Conservation (phyloP, 2,329 filamentous ascomycete species). For the Clonostachys rhizophaga region DNA sequence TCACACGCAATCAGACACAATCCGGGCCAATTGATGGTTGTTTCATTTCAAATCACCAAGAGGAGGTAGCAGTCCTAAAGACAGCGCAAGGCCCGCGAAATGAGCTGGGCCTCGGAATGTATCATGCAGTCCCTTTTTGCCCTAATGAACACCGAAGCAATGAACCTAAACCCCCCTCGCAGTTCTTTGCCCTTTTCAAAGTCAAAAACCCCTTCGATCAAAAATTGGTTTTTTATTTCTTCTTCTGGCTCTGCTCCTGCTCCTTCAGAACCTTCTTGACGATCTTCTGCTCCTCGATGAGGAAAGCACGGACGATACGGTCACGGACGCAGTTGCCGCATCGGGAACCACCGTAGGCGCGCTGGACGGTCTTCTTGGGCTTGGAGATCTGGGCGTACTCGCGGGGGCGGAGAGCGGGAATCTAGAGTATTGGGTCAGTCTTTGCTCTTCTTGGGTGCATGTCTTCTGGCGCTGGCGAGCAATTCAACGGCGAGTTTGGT, state of each 20-base stretch:
- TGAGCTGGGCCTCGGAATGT: conserved; percentile 14
- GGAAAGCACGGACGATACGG: conserved; percentile 94
- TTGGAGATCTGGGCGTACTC: conserved; percentile 97
- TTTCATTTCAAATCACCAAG: conserved; percentile 42
- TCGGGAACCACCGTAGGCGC: conserved; percentile 96
- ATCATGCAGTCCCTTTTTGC: conserved; percentile 42
- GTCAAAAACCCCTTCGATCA: conserved; percentile 1
- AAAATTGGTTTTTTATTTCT: conserved; percentile 51
- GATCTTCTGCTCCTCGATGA: conserved; percentile 99
- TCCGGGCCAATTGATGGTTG: conserved; percentile 28
- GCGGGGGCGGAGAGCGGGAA: conserved; percentile 95
- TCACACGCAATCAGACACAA: conserved; percentile 1
- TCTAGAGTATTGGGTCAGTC: conserved; percentile 36
- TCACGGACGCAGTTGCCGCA: conserved; percentile 99
- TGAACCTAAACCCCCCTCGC: conserved; percentile 25
- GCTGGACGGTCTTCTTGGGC: conserved; percentile 99
- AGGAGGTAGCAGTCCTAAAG: conserved; percentile 32
- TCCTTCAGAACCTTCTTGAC: conserved; percentile 99
- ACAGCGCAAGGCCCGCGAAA: conserved; percentile 30
- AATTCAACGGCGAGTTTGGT: no score
- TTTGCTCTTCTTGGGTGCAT: no score
- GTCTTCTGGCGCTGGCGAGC: no score
- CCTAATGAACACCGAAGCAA: conserved; percentile 50
- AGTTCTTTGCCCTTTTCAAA: conserved; percentile 1
- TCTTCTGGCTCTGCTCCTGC: conserved; percentile 72